Conservation (phyloP, 371 early-diverging fungal species). For the Lichtheimia ornata region DNA sequence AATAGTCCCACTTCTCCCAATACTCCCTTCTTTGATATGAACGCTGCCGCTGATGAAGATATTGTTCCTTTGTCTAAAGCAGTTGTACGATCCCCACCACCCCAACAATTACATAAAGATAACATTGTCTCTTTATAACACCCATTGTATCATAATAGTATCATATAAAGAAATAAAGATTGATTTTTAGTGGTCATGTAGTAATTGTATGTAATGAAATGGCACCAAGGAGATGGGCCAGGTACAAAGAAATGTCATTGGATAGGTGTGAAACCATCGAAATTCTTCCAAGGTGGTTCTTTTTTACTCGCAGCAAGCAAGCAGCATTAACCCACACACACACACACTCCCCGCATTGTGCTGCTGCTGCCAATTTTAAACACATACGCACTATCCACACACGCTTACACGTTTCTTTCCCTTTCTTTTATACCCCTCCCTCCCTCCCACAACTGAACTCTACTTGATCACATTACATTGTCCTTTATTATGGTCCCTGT, state of each 20-base stretch:
- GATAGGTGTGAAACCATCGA: not conserved
- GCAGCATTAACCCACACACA: too few species aligned
- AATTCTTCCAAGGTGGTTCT: not conserved
- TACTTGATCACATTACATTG: too few species aligned
- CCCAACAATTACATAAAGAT: not conserved
- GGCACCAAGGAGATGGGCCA: slow-evolving; percentile 4
- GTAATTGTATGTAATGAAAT: slow-evolving; percentile 14
- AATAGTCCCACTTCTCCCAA: slow-evolving; percentile 39
- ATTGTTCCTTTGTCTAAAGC: slow-evolving; percentile 18
- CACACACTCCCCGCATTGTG: too few species aligned
- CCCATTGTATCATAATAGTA: too few species aligned
- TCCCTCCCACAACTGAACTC: too few species aligned
- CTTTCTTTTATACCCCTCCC: too few species aligned
- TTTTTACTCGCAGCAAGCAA: too few species aligned
- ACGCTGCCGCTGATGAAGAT: not conserved
- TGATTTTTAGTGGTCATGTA: not conserved
- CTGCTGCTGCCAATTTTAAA: too few species aligned
- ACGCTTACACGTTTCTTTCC: too few species aligned
- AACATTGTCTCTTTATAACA: too few species aligned
- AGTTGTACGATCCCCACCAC: not conserved
- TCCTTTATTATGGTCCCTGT: too few species aligned
- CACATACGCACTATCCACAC: too few species aligned
- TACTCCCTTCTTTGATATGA: slow-evolving; percentile 15
- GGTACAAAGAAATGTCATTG: slow-evolving; percentile 7
- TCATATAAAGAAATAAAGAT: not conserved